Evolutionary conservation across 2,329 filamentous ascomycete species (phyloP).

Genomic region (Macrophomina pseudophaseolina): DNA sequence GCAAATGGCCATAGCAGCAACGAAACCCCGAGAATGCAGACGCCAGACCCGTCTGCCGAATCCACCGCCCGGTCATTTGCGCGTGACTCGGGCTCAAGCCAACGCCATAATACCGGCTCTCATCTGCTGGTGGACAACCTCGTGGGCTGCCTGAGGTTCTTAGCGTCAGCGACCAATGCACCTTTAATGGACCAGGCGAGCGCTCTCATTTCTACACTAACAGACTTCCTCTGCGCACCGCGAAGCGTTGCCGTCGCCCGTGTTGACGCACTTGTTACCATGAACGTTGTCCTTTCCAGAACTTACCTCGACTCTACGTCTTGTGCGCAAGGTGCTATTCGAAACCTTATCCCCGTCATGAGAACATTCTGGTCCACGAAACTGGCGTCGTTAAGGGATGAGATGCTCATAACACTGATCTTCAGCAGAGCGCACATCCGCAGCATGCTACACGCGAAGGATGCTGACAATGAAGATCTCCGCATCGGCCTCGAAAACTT

Average conservation of each 20-base stretch:
- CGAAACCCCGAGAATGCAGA: constrained; percentile 21
- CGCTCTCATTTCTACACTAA: constrained; percentile 60
- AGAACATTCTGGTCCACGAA: constrained; percentile 79
- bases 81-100: not conserved
- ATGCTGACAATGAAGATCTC: constrained; percentile 38
- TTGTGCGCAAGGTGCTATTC: constrained; percentile 65
- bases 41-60: constrained; percentile 35
- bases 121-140: constrained; percentile 40
- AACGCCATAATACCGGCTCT: constrained; percentile 28
- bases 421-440: constrained; percentile 56
- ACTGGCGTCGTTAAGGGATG: constrained; percentile 70
- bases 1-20: constrained; percentile 33
- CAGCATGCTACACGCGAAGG: constrained; percentile 38
- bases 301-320: constrained; percentile 71
- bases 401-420: constrained; percentile 74
- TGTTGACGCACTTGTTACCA: constrained; percentile 73
- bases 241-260: constrained; percentile 68
- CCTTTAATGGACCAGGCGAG: constrained; percentile 64
- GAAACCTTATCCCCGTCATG: constrained; percentile 71
- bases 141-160: constrained; percentile 67
- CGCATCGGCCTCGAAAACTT: constrained; percentile 65
- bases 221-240: constrained; percentile 66
- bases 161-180: constrained; percentile 70
- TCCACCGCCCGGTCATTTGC: constrained; percentile 29
- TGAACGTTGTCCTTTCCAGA: constrained; percentile 73